phyloP scores from a whole-genome alignment of 345 rosid species.

The Leavenworthia alabamica region DNA sequence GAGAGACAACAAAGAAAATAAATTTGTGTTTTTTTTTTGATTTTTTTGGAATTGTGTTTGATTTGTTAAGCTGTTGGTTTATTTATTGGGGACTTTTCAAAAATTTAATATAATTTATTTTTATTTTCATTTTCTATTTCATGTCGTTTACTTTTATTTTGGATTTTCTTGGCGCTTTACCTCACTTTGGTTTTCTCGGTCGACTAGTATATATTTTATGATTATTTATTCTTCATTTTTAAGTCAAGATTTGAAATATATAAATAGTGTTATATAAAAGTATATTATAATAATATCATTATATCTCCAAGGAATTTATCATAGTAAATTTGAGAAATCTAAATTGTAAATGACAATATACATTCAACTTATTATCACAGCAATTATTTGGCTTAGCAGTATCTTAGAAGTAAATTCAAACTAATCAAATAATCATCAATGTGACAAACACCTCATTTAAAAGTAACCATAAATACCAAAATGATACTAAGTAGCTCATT shows the following conservation, averaged over 20 bases:
- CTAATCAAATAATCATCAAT: constrained; percentile 9
- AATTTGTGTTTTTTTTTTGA: constrained; percentile 24
- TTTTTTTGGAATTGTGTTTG: constrained; percentile 30
- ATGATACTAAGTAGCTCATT: not conserved
- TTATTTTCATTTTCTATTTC: not conserved
- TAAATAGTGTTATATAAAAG: not conserved
- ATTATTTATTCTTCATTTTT: not conserved
- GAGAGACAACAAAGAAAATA: not conserved
- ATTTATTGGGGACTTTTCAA: constrained; percentile 26
- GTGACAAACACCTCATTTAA: constrained; percentile 7
- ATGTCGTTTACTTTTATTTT: not conserved
- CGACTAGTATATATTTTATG: not conserved
- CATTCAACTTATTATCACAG: not conserved
- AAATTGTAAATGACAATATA: not conserved
- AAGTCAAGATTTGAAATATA: not conserved
- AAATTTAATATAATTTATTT: not conserved
- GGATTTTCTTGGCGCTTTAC: constrained; percentile 26
- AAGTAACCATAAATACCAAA: constrained; percentile 17
- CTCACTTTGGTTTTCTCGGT: not conserved
- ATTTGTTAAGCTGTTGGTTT: constrained; percentile 22
- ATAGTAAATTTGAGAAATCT: too few relatives aligned
- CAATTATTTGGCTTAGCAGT: not conserved
- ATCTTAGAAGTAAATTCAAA: constrained; percentile 11
- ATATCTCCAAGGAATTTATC: too few relatives aligned
- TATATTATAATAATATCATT: too few relatives aligned